Evolutionary conservation across 1,139 yeast genomes (phyloP).

Genomic region (Lodderomyces margitis): DNA sequence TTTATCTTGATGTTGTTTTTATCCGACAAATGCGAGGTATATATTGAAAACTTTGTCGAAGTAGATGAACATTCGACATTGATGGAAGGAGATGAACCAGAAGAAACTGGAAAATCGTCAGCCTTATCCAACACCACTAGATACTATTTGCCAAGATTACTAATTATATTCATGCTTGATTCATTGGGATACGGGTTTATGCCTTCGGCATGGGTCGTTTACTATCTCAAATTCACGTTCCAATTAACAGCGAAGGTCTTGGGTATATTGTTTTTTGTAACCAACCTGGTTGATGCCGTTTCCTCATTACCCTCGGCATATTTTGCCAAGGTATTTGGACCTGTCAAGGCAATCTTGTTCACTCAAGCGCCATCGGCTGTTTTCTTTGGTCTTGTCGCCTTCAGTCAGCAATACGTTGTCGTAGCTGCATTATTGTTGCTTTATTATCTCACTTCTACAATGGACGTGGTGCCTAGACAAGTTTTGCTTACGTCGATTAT

Average conservation of each 20-base stretch:
- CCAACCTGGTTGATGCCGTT: conserved; percentile 24
- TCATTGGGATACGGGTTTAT: conserved; percentile 86
- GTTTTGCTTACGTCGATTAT: conserved; percentile 70
- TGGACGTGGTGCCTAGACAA: conserved; percentile 93
- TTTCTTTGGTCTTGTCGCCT: conserved; percentile 43
- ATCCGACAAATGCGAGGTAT: conserved; percentile 54
- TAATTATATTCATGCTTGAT: conserved; percentile 65
- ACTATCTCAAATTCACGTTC: conserved; percentile 56
- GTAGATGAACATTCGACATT: conserved; percentile 10
- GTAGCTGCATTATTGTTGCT: conserved; percentile 54
- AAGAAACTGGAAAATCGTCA: not conserved
- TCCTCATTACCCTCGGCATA: conserved; percentile 46
- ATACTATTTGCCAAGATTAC: conserved; percentile 36
- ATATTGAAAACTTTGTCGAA: conserved; percentile 9
- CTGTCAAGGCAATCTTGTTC: conserved; percentile 70
- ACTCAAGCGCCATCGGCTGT: conserved; percentile 80
- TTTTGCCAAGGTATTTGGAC: conserved; percentile 67
- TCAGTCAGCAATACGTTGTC: conserved; percentile 20
- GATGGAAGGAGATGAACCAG: conserved; percentile 9
- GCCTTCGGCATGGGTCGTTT: conserved; percentile 86
- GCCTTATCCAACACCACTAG: conserved; percentile 33
- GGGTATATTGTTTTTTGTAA: conserved; percentile 57
- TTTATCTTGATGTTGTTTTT: conserved; percentile 52
- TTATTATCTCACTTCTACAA: conserved; percentile 59
- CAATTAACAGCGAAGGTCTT: conserved; percentile 40